Conservation (phyloP, 805 yeast species). For the Hanseniaspora jakobsenii region DNA sequence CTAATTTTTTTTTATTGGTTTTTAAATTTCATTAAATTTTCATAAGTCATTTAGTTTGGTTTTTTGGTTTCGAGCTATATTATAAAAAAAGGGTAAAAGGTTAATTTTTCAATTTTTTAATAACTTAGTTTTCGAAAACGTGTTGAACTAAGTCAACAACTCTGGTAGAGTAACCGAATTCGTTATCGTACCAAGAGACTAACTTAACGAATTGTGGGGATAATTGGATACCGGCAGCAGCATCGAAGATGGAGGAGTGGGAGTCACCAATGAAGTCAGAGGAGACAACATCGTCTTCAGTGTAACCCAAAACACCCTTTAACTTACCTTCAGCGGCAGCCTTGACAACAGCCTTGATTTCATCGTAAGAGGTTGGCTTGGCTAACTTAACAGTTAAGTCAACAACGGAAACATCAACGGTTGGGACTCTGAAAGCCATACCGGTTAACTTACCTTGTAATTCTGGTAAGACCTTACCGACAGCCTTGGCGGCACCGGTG, state of each 20-base stretch:
- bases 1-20: background rate
- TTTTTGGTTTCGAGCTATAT: too few species aligned
- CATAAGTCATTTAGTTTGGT: slow-evolving; percentile 8
- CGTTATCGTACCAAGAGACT: slow-evolving; percentile 65
- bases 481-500: slow-evolving; percentile 70
- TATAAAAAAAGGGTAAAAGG: background rate
- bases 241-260: slow-evolving; percentile 56
- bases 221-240: slow-evolving; percentile 57
- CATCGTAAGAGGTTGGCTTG: slow-evolving; percentile 49
- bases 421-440: slow-evolving; percentile 64
- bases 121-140: slow-evolving; percentile 34
- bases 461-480: slow-evolving; percentile 61
- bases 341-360: slow-evolving; percentile 48
- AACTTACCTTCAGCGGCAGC: slow-evolving; percentile 47
- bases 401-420: slow-evolving; percentile 60
- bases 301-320: slow-evolving; percentile 57
- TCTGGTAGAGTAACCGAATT: slow-evolving; percentile 66
- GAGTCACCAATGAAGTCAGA: slow-evolving; percentile 54
- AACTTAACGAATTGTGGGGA: slow-evolving; percentile 60
- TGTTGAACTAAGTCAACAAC: slow-evolving; percentile 59
- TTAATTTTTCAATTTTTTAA: background rate
- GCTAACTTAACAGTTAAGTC: slow-evolving; percentile 56
- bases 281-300: slow-evolving; percentile 60
- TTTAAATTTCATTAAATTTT: slow-evolving; percentile 12
- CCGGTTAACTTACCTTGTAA: slow-evolving; percentile 64